Evolutionary conservation across 2,329 filamentous ascomycete species (phyloP).

Genomic region (Fusarium bactridioides): DNA sequence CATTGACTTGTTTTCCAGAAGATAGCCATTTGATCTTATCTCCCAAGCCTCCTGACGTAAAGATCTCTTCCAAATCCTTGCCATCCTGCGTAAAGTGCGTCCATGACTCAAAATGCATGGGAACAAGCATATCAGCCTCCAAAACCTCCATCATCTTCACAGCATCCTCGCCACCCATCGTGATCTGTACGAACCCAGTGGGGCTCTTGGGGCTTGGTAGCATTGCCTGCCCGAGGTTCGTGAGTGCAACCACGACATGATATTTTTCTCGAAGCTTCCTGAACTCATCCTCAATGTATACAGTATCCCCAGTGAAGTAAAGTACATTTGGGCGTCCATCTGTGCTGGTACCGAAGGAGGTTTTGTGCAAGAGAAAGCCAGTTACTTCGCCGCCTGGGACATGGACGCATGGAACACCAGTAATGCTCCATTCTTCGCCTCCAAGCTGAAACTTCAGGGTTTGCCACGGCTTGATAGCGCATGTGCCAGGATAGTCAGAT

Average conservation of each 20-base stretch:
- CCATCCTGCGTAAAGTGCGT: neutral
- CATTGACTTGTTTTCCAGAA: neutral
- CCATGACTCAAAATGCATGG: neutral
- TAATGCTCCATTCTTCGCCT: neutral
- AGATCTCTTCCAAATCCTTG: neutral
- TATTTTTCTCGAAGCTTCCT: neutral
- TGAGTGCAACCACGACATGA: neutral
- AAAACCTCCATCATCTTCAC: neutral
- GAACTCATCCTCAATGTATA: neutral
- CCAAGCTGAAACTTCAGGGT: neutral
- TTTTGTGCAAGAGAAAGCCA: neutral
- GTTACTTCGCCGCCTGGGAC: neutral
- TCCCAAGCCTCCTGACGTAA: rapidly evolving
- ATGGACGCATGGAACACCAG: neutral
- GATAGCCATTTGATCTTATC: neutral
- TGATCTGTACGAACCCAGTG: neutral
- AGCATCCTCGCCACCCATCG: neutral
- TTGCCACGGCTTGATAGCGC: neutral
- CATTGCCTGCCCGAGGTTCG: neutral
- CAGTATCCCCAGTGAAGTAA: neutral
- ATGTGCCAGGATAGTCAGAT: neutral
- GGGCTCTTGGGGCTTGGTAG: neutral
- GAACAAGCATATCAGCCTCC: neutral
- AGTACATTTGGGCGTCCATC: neutral
- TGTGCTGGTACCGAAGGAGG: neutral